Conservation (phyloP, 345 rosid species). For the Lagerstroemia speciosa region DNA sequence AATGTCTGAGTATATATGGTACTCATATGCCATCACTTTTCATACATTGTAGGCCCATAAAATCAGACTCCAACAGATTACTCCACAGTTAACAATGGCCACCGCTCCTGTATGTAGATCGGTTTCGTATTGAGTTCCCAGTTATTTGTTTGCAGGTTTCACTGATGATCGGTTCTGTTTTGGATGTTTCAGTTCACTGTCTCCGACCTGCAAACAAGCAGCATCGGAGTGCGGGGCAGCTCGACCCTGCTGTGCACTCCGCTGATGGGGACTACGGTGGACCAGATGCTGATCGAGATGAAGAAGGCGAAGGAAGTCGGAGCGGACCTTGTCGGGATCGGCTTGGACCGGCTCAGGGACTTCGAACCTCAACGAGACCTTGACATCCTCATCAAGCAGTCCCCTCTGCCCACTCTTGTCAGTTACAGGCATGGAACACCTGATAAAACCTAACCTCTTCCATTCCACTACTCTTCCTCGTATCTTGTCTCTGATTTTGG, state of each 20-base stretch:
- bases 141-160: no score
- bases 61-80: neutral
- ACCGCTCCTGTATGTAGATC: constrained; percentile 8
- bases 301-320: constrained; percentile 28
- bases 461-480: no score
- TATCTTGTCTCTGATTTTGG: no score
- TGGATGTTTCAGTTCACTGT: constrained; percentile 13
- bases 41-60: neutral
- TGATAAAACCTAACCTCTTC: neutral
- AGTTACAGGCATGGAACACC: constrained; percentile 25
- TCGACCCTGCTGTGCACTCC: constrained; percentile 42
- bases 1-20: neutral
- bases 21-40: neutral
- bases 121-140: neutral
- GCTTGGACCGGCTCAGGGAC: constrained; percentile 31
- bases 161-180: neutral
- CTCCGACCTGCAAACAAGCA: constrained; percentile 19
- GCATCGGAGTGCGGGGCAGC: constrained; percentile 15
- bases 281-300: constrained; percentile 36
- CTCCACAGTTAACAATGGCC: constrained; percentile 5
- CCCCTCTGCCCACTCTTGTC: constrained; percentile 38
- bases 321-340: constrained; percentile 31
- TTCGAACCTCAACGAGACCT: constrained; percentile 27
- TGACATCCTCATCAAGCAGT: constrained; percentile 25
- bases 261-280: constrained; percentile 31